A percentile compares a stretch with the other conserved stretches of the same genome.
Conservation (phyloP, 768 basidiomycete species). For the Amanita muscaria region DNA sequence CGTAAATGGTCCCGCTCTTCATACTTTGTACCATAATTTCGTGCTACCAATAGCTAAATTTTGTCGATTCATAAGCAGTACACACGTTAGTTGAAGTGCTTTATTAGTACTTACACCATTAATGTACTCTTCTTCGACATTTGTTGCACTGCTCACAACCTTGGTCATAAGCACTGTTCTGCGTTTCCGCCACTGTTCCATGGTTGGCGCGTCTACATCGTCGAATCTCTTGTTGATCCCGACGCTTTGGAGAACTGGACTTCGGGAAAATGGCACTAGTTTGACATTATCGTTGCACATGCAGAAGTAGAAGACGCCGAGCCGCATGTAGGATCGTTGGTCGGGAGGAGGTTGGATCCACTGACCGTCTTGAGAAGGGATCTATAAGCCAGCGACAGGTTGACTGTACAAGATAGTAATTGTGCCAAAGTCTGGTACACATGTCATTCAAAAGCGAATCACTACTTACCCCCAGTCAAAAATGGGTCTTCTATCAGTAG, state of each 20-base stretch:
- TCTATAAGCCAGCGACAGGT: slow-evolving; percentile 50
- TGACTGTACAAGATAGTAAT: too few relatives aligned
- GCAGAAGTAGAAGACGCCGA: slow-evolving; percentile 58
- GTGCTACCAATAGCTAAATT: too few relatives aligned
- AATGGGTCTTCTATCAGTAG: too few relatives aligned
- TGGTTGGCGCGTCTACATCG: slow-evolving; percentile 37
- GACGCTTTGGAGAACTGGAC: slow-evolving; percentile 37
- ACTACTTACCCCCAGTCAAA: slow-evolving; percentile 32
- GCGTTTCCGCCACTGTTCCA: slow-evolving; percentile 43
- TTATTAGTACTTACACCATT: too few relatives aligned
- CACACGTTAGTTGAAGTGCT: too few relatives aligned
- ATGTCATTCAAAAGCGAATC: background rate
- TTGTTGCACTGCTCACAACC: slow-evolving; percentile 26
- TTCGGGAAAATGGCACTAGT: slow-evolving; percentile 36
- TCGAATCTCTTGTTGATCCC: slow-evolving; percentile 32
- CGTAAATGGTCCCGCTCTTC: too few relatives aligned
- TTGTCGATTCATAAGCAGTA: too few relatives aligned
- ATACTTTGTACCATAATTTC: too few relatives aligned
- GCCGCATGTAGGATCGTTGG: slow-evolving; percentile 38
- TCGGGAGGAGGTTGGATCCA: slow-evolving; percentile 55
- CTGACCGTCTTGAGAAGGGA: slow-evolving; percentile 39
- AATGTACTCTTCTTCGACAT: slow-evolving; percentile 46
- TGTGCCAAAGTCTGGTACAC: slow-evolving; percentile 37
- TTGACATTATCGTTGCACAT: slow-evolving; percentile 43
- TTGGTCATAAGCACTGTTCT: slow-evolving; percentile 46